Evolutionary conservation across 768 basidiomycete species (phyloP).

Genomic region (Termitomyces sp.): DNA sequence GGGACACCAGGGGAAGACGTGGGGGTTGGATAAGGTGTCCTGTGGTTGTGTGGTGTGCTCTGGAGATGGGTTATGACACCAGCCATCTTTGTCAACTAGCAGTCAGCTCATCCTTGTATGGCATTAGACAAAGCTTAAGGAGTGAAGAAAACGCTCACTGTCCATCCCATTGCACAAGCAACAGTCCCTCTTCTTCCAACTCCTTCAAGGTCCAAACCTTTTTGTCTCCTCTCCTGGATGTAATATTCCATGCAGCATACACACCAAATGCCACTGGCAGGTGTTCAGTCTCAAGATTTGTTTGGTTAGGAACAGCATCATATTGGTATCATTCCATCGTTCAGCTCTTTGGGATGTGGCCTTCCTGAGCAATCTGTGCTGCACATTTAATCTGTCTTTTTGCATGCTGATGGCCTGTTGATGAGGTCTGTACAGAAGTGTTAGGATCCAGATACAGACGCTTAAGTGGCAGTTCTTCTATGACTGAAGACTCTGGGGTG

Average conservation of each 20-base stretch:
- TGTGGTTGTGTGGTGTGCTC: no score
- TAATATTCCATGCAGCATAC: neutral
- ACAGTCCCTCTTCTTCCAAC: neutral
- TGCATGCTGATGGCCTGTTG: neutral
- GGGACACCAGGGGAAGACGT: no score
- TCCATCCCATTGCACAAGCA: neutral
- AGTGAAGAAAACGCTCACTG: no score
- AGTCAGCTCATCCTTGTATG: neutral
- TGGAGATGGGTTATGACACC: no score
- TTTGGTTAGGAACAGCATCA: neutral
- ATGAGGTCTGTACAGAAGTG: no score
- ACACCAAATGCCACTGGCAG: neutral
- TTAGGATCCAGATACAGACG: no score
- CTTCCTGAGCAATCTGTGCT: neutral
- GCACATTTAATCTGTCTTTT: neutral
- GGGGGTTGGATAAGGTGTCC: no score
- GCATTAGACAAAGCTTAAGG: no score
- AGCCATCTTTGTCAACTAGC: neutral
- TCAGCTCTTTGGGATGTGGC: neutral
- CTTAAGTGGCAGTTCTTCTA: no score
- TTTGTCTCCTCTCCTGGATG: neutral
- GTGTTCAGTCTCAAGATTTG: neutral
- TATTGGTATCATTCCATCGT: neutral
- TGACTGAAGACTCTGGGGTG: no score
- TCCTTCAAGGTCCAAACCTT: neutral